Evolutionary conservation across 768 basidiomycete genomes (phyloP), one percentile per base, ranked within the genome.

Genomic region (Lyophyllum atratum): DNA sequence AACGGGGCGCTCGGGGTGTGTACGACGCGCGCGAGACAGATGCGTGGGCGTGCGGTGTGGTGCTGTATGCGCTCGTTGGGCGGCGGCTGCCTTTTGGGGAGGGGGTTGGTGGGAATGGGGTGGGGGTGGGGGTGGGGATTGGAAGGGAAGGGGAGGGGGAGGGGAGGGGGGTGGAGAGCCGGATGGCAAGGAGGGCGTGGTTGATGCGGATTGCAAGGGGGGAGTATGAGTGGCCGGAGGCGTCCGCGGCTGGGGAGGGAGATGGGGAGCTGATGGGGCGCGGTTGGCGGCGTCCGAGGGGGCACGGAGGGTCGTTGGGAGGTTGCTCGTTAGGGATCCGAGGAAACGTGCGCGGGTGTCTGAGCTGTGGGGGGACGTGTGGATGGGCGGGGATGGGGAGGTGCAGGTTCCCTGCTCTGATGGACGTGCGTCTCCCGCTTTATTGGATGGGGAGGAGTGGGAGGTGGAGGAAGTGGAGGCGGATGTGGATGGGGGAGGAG

Each of bases 11-110:
- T 28, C 80, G 76, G 28, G 76, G 68, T n/a, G 75, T 80, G 58
- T 95, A 95, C 71, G 92, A 96, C 70, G 92, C 90, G 2, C 78
- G 91, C 14, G 80, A 86, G 68, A 94, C 92, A 51, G 93, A 95
- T 68, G 85, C 88, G 12, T 95, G 93, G 93, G 92, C 92, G 10
- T 86, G 88, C 64, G 93, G 93, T 1, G 88, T 94, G n/a, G 91
- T 93, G 48, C 72, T 95, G 12, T 96, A 85, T 70, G 90, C 89
- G 33, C 76, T 95, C 49, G 80, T 86, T 8, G 85, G 80, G 37
- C 79, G 92, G 37, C 72, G 78, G 33, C 69, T 95, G 52, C 93
- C 92, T 4, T 96, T 96, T 73, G 92, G 80, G 2, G 80, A 82
- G 59, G 80, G 76, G 21, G 74, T 70, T 14, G 67, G 64, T 14